phyloP scores from a whole-genome alignment of 208 protist species.

The Leptomonas pyrrhocoris region DNA sequence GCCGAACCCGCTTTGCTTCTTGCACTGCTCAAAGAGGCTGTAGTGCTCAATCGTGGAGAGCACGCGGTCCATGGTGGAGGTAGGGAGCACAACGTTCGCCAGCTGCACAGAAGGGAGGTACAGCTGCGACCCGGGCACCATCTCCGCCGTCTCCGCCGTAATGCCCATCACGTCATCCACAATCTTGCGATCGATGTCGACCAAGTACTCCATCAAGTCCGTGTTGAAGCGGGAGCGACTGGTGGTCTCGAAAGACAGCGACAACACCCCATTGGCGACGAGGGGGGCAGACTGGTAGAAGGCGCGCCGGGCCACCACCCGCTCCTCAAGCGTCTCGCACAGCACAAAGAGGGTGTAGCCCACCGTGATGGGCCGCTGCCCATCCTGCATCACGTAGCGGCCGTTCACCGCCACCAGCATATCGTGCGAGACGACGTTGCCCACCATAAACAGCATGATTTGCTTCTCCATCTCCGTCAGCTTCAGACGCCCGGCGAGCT shows the following conservation, averaged over 20 bases:
- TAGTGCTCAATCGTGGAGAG: conserved; percentile 89
- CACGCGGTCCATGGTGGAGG: conserved; percentile 75
- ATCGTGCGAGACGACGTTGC: conserved; percentile 89
- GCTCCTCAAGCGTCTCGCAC: conserved; percentile 85
- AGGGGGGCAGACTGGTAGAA: conserved; percentile 90
- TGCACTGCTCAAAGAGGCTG: conserved; percentile 82
- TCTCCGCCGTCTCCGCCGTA: conserved; percentile 85
- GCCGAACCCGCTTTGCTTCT: conserved; percentile 78
- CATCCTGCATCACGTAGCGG: conserved; percentile 86
- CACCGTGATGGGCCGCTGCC: conserved; percentile 81
- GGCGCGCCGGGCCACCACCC: conserved; percentile 74
- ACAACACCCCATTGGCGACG: conserved; percentile 72
- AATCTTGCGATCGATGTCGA: conserved; percentile 93
- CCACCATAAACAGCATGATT: conserved; percentile 87
- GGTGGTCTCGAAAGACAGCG: conserved; percentile 55
- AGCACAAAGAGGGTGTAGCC: conserved; percentile 92
- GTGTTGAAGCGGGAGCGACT: conserved; percentile 83
- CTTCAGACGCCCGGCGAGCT: conserved; percentile 61
- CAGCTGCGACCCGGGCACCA: conserved; percentile 89
- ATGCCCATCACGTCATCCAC: conserved; percentile 92
- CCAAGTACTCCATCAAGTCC: conserved; percentile 92
- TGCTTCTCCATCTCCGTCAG: conserved; percentile 91
- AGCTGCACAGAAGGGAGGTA: conserved; percentile 84
- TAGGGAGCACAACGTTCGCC: conserved; percentile 83
- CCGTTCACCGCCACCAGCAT: conserved; percentile 89